These are phyloP conservation scores for Actinomortierella wolfii DNA, from an alignment of 371 early-diverging fungal species.

Conservation along the genomic window DNA sequence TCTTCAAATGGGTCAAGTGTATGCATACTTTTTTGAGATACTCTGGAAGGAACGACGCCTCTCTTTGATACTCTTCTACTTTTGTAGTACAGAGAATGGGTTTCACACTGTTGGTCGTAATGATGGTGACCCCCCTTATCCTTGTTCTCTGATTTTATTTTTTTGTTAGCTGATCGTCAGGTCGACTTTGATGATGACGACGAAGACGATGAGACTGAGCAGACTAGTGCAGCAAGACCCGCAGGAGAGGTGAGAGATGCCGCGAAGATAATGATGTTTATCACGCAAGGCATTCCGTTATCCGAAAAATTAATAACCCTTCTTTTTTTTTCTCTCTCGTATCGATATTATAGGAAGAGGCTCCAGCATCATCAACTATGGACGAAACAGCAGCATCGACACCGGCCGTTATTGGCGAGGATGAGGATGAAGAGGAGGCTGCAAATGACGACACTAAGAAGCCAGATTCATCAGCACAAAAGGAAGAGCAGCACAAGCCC, in stretches of 20 bases:
- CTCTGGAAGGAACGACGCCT: too few relatives aligned
- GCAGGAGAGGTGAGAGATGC: slow-evolving; percentile 30
- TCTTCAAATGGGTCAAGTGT: slow-evolving; percentile 67
- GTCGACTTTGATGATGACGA: slow-evolving; percentile 52
- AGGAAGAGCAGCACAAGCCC: background rate
- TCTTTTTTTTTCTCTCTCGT: too few relatives aligned
- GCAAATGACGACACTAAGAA: too few relatives aligned
- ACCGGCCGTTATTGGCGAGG: slow-evolving; percentile 39
- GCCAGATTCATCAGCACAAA: background rate
- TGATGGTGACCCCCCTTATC: background rate
- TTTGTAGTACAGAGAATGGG: background rate
- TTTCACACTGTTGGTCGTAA: background rate
- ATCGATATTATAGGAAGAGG: too few relatives aligned
- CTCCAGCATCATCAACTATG: too few relatives aligned
- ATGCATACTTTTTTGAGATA: slow-evolving; percentile 5
- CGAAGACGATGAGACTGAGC: slow-evolving; percentile 47
- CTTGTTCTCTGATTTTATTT: background rate
- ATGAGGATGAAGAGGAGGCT: slow-evolving; percentile 47
- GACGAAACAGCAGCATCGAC: slow-evolving; percentile 37
- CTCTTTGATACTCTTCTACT: too few relatives aligned
- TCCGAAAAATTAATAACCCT: too few relatives aligned
- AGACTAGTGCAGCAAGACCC: slow-evolving; percentile 19
- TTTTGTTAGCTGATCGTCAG: slow-evolving; percentile 48
- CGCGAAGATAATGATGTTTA: too few relatives aligned
- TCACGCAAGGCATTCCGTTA: too few relatives aligned